Base-by-base conservation (phyloP, 2,329 filamentous ascomycete species). In the Arthrobotrys iridis region DNA sequence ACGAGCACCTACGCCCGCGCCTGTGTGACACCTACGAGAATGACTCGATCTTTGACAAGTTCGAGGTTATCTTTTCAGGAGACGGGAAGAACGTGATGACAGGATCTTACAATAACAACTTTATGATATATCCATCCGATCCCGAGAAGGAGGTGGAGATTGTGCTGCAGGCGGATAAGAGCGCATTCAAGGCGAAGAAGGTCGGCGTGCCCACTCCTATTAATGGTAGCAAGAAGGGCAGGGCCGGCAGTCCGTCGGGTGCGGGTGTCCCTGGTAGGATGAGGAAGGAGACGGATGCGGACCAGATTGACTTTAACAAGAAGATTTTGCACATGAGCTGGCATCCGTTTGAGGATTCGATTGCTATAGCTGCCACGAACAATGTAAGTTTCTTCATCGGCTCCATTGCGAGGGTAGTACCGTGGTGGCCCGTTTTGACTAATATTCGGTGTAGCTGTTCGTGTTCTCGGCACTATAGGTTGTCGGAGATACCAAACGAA, bases 251-350 rank as follows among this genome's bases (percentile, higher is more conserved):
- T 82, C 94, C 95, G 75, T 91, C 91, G 33, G 89, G 89, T 59
- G 85, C 87, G 64, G 91, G 90, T 46, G 91, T 93, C 81, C 93
- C 93, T 68, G 93, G 95, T 82, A 88, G 95, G 80, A 98, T 99
- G 95, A 90, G 93, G 81, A 98, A 97, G 85, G 95, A 99, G 85
- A 99, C 95, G 62, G 95, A 99, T 83, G 95, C 95, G 71, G 94
- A 99, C 83, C 94, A 98, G 85, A 98, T 98, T 83, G 95, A 99
- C 84, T 99, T 98, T 84, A 98, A 98, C 87, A 99, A 98, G 88
- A 99, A 99, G 88, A 99, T 99, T 80, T 83, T 99, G 82, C 95
- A 99, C 83, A 99, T 99, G 95, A 98, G 94, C 85, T 99, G 95
- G 95, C 95, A 99, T 89, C 95, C 95, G 55, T 97, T 96, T 81